Evolutionary conservation across 495 filamentous ascomycete genomes (phyloP).

Genomic region (Talaromyces stipitatus): DNA sequence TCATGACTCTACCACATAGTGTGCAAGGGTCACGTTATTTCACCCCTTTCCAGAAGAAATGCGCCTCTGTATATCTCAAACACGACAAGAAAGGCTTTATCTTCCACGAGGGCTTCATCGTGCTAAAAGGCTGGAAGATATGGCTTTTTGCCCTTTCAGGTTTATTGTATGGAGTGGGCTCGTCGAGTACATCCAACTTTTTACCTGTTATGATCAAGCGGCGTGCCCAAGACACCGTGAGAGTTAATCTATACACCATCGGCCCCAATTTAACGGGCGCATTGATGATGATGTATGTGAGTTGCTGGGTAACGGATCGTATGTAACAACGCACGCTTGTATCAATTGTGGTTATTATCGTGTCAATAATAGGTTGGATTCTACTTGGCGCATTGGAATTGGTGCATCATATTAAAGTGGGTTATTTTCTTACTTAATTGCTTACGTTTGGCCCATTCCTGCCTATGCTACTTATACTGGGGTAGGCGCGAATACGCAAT

Average conservation of each 20-base stretch:
- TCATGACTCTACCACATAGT: background rate
- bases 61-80: background rate
- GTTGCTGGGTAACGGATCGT: background rate
- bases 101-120: background rate
- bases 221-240: background rate
- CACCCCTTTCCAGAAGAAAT: background rate
- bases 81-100: background rate
- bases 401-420: background rate
- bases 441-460: background rate
- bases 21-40: slow-evolving; percentile 4
- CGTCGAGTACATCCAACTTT: background rate
- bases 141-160: background rate
- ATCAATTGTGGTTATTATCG: background rate
- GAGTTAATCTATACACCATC: background rate
- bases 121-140: background rate
- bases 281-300: background rate
- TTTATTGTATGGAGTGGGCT: background rate
- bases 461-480: background rate
- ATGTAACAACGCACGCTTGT: background rate
- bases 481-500: background rate
- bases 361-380: background rate
- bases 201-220: slow-evolving; percentile 1
- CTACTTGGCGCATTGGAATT: background rate
- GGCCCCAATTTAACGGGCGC: background rate
- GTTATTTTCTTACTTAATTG: slow-evolving; percentile 1